A percentile compares a stretch with the other conserved stretches of the same genome.
Conservation (phyloP, 2,329 filamentous ascomycete species). For the Bipolaris gigantea region DNA sequence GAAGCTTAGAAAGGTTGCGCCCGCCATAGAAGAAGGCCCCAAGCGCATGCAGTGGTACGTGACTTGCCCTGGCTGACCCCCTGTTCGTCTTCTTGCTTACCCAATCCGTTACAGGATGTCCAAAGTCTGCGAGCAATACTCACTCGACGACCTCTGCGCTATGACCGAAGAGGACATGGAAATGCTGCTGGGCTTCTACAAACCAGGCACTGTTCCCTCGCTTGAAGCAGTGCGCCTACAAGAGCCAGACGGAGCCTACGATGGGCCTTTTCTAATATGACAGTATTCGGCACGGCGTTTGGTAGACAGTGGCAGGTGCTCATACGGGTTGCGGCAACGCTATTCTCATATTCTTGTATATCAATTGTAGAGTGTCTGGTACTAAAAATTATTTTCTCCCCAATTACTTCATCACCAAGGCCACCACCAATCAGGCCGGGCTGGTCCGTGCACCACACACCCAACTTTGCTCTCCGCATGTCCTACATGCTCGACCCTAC, state of each 20-base stretch:
- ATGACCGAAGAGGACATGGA: constrained; percentile 84
- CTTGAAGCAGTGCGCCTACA: constrained; percentile 48
- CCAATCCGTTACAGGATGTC: constrained; percentile 69
- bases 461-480: background rate
- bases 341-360: constrained; percentile 14
- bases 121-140: constrained; percentile 84
- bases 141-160: constrained; percentile 78
- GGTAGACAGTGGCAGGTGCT: constrained; percentile 9
- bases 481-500: constrained; percentile 1
- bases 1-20: constrained; percentile 77
- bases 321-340: constrained; percentile 17
- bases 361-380: constrained; percentile 18
- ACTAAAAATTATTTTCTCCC: background rate
- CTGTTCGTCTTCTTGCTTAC: constrained; percentile 30
- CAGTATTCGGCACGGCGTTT: constrained; percentile 14
- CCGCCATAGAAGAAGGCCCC: constrained; percentile 70
- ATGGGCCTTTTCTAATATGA: constrained; percentile 51
- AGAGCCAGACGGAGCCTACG: constrained; percentile 48
- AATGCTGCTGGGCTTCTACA: constrained; percentile 75
- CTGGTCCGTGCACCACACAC: constrained; percentile 19
- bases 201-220: constrained; percentile 48
- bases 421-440: constrained; percentile 25
- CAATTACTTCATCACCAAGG: constrained; percentile 1
- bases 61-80: no score
- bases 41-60: constrained; percentile 85